Percentiles rank a stretch among this genome's conserved stretches.
Evolutionary conservation across 2,329 filamentous ascomycete genomes (phyloP).

Genomic region (Neonectria faginata): DNA sequence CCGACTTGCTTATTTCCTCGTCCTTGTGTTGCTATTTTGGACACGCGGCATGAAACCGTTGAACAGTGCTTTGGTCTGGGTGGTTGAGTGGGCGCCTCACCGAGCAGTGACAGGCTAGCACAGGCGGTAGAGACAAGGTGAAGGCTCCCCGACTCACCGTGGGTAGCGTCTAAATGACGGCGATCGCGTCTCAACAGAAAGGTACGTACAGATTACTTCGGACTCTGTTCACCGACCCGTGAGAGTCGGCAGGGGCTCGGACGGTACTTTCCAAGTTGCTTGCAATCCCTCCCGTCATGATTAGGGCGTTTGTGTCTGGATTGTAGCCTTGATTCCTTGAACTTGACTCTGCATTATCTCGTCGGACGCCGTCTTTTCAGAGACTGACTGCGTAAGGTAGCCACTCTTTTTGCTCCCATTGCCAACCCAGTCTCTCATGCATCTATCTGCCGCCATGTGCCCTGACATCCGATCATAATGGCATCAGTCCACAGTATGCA

Average conservation of each 20-base stretch:
- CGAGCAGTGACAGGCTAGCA: conserved; percentile 3
- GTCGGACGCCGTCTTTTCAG: not conserved
- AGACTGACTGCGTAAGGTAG: too few species aligned
- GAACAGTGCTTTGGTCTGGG: conserved; percentile 27
- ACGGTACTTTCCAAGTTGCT: conserved; percentile 7
- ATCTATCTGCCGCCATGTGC: not conserved
- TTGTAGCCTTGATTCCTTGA: too few species aligned
- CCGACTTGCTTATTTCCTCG: conserved; percentile 2
- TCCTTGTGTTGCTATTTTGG: conserved; percentile 39
- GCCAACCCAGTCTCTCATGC: not conserved
- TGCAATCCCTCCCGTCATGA: conserved; percentile 4
- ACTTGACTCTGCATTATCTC: not conserved
- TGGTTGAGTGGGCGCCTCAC: conserved; percentile 7
- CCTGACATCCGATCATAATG: not conserved
- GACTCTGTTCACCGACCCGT: conserved; percentile 6
- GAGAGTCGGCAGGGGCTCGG: conserved; percentile 10
- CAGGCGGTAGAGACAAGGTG: conserved; percentile 18
- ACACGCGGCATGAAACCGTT: conserved; percentile 38
- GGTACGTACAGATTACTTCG: conserved; percentile 25
- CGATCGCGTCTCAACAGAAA: conserved; percentile 24
- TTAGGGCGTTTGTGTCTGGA: not conserved
- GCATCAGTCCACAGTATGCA: not conserved
- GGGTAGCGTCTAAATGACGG: conserved; percentile 14
- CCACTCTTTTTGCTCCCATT: not conserved
- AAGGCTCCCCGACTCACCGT: conserved; percentile 18